These are phyloP conservation scores for Cutaneotrichosporon cavernicola DNA, from an alignment of 1,284 basidiomycete species.

Conservation along the genomic window DNA sequence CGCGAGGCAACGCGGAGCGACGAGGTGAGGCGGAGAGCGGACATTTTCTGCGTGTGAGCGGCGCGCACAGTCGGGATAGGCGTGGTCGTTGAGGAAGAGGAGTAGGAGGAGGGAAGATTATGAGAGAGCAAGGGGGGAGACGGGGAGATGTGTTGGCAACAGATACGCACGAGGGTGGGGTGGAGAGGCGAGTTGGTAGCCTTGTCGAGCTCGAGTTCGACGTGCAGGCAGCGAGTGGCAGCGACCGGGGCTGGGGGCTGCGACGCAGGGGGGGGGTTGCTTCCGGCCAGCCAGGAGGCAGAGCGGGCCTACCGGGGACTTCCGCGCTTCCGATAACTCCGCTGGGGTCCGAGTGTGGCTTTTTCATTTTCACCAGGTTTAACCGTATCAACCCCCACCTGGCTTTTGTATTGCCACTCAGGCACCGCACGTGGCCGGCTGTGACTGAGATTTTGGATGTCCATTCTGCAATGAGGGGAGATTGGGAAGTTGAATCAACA, in stretches of 20 bases:
- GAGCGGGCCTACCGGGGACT: not conserved
- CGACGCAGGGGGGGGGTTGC: too few relatives aligned
- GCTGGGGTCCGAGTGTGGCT: slow-evolving; percentile 9
- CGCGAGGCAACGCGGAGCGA: slow-evolving; percentile 50
- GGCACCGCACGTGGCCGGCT: slow-evolving; percentile 8
- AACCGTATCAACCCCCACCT: slow-evolving; percentile 1
- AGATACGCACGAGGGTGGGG: slow-evolving; percentile 9
- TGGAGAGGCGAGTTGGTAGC: slow-evolving; percentile 11
- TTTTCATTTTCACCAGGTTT: not conserved
- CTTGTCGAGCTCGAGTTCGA: not conserved
- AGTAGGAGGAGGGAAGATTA: not conserved
- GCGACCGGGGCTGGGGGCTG: not conserved
- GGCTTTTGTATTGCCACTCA: slow-evolving; percentile 7
- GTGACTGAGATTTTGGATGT: slow-evolving; percentile 17
- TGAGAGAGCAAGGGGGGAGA: not conserved
- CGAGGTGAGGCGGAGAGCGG: slow-evolving; percentile 44
- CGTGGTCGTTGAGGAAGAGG: not conserved
- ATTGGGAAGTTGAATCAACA: not conserved
- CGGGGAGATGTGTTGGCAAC: not conserved
- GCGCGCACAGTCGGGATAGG: not conserved
- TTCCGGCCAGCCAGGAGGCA: slow-evolving; percentile 6
- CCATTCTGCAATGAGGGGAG: not conserved
- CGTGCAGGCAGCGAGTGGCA: slow-evolving; percentile 6
- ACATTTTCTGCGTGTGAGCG: slow-evolving; percentile 35
- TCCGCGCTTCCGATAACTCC: slow-evolving; percentile 8